phyloP scores from a whole-genome alignment of 441 rosid species.

The Corymbia calophylla region DNA sequence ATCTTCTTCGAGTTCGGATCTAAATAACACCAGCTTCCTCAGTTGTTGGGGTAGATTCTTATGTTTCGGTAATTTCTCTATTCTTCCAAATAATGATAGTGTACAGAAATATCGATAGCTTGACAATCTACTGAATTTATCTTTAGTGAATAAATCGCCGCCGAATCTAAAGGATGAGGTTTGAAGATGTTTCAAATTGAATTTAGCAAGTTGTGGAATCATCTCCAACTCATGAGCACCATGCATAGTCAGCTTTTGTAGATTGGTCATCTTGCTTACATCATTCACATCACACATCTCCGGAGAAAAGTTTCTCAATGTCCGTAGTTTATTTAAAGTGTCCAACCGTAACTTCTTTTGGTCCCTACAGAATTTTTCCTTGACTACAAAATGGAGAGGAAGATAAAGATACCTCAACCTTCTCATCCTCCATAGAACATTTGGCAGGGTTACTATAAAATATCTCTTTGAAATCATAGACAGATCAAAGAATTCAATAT shows the following conservation, averaged over 20 bases:
- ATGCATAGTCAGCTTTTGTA: fast-evolving
- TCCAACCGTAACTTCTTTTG: neutral
- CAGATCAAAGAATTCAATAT: neutral
- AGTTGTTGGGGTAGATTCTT: neutral
- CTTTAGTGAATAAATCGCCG: fast-evolving
- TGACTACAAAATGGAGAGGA: fast-evolving
- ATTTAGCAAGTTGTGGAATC: neutral
- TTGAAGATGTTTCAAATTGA: neutral
- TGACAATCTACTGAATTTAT: neutral
- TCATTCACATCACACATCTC: fast-evolving
- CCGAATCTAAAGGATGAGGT: fast-evolving
- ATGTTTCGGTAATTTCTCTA: neutral
- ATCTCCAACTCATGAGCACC: neutral
- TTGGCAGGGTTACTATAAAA: fast-evolving
- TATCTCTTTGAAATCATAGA: fast-evolving
- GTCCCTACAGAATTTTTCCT: fast-evolving
- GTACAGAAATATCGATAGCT: fast-evolving
- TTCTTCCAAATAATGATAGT: fast-evolving
- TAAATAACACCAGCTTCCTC: neutral
- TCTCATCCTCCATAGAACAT: neutral
- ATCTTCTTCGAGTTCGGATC: fast-evolving
- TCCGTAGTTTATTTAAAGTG: neutral
- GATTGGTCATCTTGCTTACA: neutral
- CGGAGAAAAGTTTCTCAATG: neutral
- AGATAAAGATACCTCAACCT: neutral